Conservation (phyloP, 768 basidiomycete species). For the Thelephora ganbajun region DNA sequence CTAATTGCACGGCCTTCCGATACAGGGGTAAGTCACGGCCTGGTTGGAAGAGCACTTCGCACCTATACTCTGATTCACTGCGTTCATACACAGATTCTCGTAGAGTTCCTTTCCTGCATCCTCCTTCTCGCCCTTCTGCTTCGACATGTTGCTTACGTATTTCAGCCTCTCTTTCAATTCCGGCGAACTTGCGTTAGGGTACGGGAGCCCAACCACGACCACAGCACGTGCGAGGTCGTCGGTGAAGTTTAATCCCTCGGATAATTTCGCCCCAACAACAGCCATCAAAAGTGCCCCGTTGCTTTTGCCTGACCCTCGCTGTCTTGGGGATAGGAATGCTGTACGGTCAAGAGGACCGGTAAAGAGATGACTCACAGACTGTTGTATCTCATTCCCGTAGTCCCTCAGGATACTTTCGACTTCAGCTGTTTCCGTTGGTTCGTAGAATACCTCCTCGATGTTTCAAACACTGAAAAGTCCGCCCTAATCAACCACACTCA, state of each 20-base stretch:
- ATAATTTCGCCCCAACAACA: conserved; percentile 94
- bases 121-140: conserved; percentile 32
- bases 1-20: conserved; percentile 78
- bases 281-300: conserved; percentile 77
- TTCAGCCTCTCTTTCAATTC: conserved; percentile 87
- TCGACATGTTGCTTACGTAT: conserved; percentile 52
- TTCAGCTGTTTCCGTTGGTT: conserved; percentile 57
- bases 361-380: not conserved
- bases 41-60: conserved; percentile 12
- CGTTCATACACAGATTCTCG: conserved; percentile 84
- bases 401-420: conserved; percentile 68
- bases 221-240: conserved; percentile 60
- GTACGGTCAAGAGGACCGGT: not conserved
- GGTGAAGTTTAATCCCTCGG: conserved; percentile 65
- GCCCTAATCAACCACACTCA: conserved; percentile 14
- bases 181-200: conserved; percentile 80
- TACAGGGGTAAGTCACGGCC: not conserved
- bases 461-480: not conserved
- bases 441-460: conserved; percentile 61
- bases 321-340: not conserved
- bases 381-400: conserved; percentile 38
- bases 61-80: conserved; percentile 98
- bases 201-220: conserved; percentile 81
- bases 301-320: not conserved
- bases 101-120: conserved; percentile 51